Evolutionary conservation across 2,329 filamentous ascomycete genomes (phyloP), one percentile per base, ranked within the genome.

Genomic region (Monilinia laxa): DNA sequence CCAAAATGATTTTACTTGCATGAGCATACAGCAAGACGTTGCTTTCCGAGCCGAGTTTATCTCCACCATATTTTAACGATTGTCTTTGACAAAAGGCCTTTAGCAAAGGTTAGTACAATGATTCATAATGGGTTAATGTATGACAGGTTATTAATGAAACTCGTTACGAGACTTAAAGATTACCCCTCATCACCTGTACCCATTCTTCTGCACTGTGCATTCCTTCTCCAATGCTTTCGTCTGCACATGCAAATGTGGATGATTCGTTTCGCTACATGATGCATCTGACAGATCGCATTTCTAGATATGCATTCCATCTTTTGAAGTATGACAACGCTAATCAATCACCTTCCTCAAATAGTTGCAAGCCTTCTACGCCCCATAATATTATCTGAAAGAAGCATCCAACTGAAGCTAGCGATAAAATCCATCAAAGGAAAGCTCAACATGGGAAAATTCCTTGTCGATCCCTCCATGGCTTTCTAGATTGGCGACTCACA

Each of bases 251-350:
- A 60, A 65, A 47, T 45, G 23, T 65, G 47, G 45, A 10, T 59
- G 23, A 45, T 35, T 49, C 31, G 38, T 40, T 35, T 25, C 47
- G 47, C 45, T 58, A 35, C 31, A 35, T 5, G 28, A 59, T 65
- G 63, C 45, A 65, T 65, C 63, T 65, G 55, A 65, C 31, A 60
- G 55, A 60, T 65, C 63, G 63, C 10, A 65, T 65, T 65, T 65
- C 38, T 12, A 38, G 16, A 40, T n/a, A 47, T 51, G n/a, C 14
- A 38, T 65, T 65, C 54, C 63, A 45, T 40, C 40, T 51, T 54
- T 54, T 28, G 11, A 51, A 45, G 49, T 52, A 58, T 60, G 55
- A 60, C 57, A 47, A 53, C 31, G 12, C 55, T 20, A 60, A 52
- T 14, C 31, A 42, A 59, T 51, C 54, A 60, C 23, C 42, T 65